Conservation (phyloP, 2,329 filamentous ascomycete species). For the Annulohypoxylon truncatum region DNA sequence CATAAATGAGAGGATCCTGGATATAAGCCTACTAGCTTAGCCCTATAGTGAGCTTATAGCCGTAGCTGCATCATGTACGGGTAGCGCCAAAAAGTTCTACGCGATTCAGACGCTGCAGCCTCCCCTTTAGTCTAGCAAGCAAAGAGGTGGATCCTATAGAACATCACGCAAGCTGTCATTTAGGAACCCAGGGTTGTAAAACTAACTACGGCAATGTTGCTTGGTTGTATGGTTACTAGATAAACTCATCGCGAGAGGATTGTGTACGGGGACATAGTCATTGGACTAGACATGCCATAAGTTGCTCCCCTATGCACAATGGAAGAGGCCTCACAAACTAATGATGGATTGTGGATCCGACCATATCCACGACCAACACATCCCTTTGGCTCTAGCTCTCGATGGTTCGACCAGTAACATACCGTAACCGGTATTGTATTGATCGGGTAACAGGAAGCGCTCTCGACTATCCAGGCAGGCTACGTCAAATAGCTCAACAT, state of each 20-base stretch:
- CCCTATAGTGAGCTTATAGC: background rate
- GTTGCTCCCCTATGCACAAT: background rate
- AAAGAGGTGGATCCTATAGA: background rate
- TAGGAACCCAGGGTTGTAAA: background rate
- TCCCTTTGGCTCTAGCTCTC: background rate
- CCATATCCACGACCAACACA: background rate
- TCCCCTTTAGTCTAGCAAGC: background rate
- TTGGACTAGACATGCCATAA: background rate
- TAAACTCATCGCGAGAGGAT: background rate
- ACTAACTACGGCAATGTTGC: background rate
- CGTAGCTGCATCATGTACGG: background rate
- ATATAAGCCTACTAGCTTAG: background rate
- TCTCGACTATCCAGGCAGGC: background rate
- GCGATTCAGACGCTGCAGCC: background rate
- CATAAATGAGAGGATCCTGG: background rate
- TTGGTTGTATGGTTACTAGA: too few relatives aligned
- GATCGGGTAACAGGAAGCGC: background rate
- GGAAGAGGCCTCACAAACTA: background rate
- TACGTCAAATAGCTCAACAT: background rate
- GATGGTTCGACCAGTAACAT: background rate
- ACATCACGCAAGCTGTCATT: background rate
- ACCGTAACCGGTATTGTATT: background rate
- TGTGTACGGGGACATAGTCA: background rate
- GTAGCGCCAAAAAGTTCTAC: background rate
- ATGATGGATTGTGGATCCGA: background rate